A percentile compares a stretch with the other conserved stretches of the same genome.
Conservation (phyloP, 1,284 basidiomycete species). For the Thelephora terrestris region DNA sequence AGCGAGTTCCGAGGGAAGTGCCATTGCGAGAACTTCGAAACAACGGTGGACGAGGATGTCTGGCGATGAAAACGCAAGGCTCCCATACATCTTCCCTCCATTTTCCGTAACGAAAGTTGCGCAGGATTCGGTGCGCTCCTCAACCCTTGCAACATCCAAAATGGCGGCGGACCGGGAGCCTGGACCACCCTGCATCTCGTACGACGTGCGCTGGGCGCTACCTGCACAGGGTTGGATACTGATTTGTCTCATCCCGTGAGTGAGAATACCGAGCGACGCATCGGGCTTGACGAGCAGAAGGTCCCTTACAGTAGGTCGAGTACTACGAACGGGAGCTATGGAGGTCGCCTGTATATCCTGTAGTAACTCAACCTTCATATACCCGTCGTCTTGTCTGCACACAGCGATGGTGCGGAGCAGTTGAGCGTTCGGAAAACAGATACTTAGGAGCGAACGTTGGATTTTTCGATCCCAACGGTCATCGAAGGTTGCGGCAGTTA, state of each 20-base stretch:
- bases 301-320: constrained; percentile 55
- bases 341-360: constrained; percentile 38
- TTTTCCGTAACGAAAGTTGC: constrained; percentile 18
- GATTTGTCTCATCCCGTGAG: constrained; percentile 47
- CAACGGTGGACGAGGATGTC: constrained; percentile 36
- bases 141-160: constrained; percentile 10
- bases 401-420: constrained; percentile 41
- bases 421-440: constrained; percentile 43
- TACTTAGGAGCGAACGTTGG: constrained; percentile 42
- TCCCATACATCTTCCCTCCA: constrained; percentile 1
- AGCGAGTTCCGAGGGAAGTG: constrained; percentile 20
- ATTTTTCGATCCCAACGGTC: constrained; percentile 47
- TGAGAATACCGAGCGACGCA: constrained; percentile 42
- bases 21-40: constrained; percentile 45
- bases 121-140: constrained; percentile 17
- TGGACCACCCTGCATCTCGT: constrained; percentile 22
- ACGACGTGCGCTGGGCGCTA: constrained; percentile 29
- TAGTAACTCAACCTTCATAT: constrained; percentile 31
- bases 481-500: constrained; percentile 53
- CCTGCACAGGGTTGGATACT: constrained; percentile 20
- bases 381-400: constrained; percentile 27
- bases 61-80: not conserved
- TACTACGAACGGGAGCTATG: constrained; percentile 48
- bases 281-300: constrained; percentile 52
- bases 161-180: not conserved